Percentiles rank a stretch among this genome's conserved stretches.
These are phyloP conservation scores for Petrea volubilis DNA, from an alignment of 257 asterid genomes.

Conservation along the genomic window DNA sequence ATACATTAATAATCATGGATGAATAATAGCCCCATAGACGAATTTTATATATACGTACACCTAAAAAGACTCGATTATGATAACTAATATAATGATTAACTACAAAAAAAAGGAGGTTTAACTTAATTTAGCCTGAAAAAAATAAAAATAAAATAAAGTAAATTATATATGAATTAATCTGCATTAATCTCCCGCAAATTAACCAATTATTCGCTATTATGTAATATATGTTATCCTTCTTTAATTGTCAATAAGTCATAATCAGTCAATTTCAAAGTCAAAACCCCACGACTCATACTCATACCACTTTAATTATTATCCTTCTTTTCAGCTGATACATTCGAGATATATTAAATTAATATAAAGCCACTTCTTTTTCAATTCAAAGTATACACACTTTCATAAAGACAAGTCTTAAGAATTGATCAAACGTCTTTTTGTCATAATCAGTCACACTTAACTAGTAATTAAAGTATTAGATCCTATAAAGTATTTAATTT, in stretches of 20 bases:
- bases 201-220: neutral
- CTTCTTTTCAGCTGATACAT: neutral
- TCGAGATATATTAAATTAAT: neutral
- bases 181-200: neutral
- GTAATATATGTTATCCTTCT: neutral
- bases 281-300: conserved; percentile 26
- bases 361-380: neutral
- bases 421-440: neutral
- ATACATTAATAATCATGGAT: neutral
- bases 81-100: neutral
- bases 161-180: neutral
- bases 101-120: neutral
- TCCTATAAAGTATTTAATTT: no score
- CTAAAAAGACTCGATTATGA: conserved; percentile 7
- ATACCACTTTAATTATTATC: conserved; percentile 8
- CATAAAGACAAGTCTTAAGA: neutral
- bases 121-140: conserved; percentile 10
- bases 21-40: conserved; percentile 1
- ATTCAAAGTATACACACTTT: neutral
- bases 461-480: no score
- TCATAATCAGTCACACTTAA: neutral
- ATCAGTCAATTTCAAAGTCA: conserved; percentile 36
- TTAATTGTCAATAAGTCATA: conserved; percentile 17
- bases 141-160: neutral
- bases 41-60: neutral